Conservation (phyloP, 2,329 filamentous ascomycete species). For the Hypoxylon sp. region DNA sequence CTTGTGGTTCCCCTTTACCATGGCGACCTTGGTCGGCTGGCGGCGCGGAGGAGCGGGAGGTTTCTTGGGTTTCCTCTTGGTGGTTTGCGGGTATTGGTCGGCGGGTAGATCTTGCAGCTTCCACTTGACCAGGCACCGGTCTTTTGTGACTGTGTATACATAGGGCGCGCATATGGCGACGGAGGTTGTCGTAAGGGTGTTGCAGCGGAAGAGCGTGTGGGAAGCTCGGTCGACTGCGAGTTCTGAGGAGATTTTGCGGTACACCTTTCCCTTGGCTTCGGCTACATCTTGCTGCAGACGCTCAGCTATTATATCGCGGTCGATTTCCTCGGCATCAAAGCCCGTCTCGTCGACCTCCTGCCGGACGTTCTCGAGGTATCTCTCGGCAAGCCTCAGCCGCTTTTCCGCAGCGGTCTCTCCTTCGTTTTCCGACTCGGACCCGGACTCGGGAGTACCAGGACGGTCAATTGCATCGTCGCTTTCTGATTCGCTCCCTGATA, state of each 20-base stretch:
- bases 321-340: conserved; percentile 94
- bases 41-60: conserved; percentile 64
- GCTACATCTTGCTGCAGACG: conserved; percentile 90
- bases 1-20: conserved; percentile 67
- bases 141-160: conserved; percentile 88
- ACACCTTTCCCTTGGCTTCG: conserved; percentile 89
- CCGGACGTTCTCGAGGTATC: conserved; percentile 89
- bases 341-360: conserved; percentile 79
- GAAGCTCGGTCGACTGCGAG: conserved; percentile 73
- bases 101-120: conserved; percentile 73
- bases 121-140: conserved; percentile 88
- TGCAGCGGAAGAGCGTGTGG: conserved; percentile 78
- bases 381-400: conserved; percentile 84
- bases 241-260: conserved; percentile 77
- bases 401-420: conserved; percentile 90
- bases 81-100: conserved; percentile 67
- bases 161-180: conserved; percentile 81
- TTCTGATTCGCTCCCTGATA: conserved; percentile 82
- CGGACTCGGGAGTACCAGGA: conserved; percentile 56
- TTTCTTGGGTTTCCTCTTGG: conserved; percentile 66
- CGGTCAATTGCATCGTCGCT: conserved; percentile 64
- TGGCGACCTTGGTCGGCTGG: conserved; percentile 69
- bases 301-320: conserved; percentile 90
- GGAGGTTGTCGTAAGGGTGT: conserved; percentile 79
- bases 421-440: conserved; percentile 73